phyloP scores from a whole-genome alignment of 371 early-diverging fungal species.

The Blastocladiella emersonii region DNA sequence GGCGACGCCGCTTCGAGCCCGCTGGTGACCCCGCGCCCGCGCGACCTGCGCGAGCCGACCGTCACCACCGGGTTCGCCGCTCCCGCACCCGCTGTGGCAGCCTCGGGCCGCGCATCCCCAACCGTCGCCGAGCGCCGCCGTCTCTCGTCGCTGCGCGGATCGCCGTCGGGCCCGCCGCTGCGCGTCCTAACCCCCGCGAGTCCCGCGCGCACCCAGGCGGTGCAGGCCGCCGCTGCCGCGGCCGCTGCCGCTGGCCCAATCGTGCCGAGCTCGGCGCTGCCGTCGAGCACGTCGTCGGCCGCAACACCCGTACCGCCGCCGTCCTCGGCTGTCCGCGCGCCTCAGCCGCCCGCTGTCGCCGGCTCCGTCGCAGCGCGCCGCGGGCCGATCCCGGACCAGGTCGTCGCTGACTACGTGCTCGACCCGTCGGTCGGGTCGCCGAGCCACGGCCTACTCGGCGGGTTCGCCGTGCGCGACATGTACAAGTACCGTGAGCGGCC shows the following conservation, averaged over 20 bases:
- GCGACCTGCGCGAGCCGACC: too few species aligned
- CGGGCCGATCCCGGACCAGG: not conserved
- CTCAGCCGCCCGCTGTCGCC: not conserved
- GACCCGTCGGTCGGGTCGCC: not conserved
- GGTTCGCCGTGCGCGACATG: constrained; percentile 1
- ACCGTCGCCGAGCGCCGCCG: not conserved
- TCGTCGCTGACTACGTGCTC: not conserved
- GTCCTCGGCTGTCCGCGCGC: too few species aligned
- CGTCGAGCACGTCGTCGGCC: too few species aligned
- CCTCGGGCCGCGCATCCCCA: not conserved
- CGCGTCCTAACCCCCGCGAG: too few species aligned
- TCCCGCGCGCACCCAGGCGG: too few species aligned
- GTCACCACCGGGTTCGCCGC: not conserved
- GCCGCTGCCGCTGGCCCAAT: too few species aligned
- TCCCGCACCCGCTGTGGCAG: not conserved
- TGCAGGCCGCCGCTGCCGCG: too few species aligned
- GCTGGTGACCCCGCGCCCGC: not conserved
- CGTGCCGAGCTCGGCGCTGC: too few species aligned
- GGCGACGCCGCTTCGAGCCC: not conserved
- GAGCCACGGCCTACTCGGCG: not conserved
- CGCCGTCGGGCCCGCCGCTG: too few species aligned
- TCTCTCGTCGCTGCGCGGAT: too few species aligned
- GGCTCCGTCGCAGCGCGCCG: not conserved
- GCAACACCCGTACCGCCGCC: too few species aligned
- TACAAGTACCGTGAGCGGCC: not conserved